Percentiles rank a stretch among this genome's conserved stretches.
Evolutionary conservation across 2,329 filamentous ascomycete species (phyloP).

Genomic region (Scedosporium dehoogii): DNA sequence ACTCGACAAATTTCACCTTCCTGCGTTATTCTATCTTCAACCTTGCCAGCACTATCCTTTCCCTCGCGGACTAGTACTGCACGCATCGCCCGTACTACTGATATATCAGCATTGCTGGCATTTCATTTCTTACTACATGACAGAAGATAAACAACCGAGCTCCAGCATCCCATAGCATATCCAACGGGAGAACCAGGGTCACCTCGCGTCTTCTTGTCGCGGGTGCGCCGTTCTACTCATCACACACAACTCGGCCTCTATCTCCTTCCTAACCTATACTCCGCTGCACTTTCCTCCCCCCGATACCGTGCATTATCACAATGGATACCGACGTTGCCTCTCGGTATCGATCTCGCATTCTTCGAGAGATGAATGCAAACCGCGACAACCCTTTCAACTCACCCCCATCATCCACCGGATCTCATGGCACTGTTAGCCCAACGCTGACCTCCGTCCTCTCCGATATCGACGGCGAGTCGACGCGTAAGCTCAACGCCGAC

Average conservation of each 20-base stretch:
- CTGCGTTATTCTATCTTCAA: not conserved
- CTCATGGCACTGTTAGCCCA: slow-evolving; percentile 45
- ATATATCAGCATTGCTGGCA: too few species aligned
- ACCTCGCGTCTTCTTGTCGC: slow-evolving; percentile 5
- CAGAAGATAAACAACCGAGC: too few species aligned
- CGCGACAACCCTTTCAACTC: slow-evolving; percentile 48
- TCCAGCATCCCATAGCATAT: not conserved
- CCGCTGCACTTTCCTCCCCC: not conserved
- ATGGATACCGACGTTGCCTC: slow-evolving; percentile 31
- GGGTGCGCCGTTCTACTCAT: not conserved
- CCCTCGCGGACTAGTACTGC: too few species aligned
- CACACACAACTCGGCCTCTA: not conserved
- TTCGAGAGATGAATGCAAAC: slow-evolving; percentile 42
- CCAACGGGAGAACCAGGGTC: not conserved
- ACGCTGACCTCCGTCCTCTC: slow-evolving; percentile 43
- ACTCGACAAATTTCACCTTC: too few species aligned
- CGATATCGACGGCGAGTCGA: slow-evolving; percentile 43
- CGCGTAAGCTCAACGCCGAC: slow-evolving; percentile 38
- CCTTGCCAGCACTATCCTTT: too few species aligned
- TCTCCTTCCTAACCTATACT: not conserved
- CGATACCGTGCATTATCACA: not conserved
- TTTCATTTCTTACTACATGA: too few species aligned
- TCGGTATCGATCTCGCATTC: slow-evolving; percentile 36
- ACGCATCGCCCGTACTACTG: too few species aligned
- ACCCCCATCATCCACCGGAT: slow-evolving; percentile 47